Percentiles rank a stretch among this genome's conserved stretches.
phyloP scores from a whole-genome alignment of 176 grass and related monocot species.

The Eremochloa ophiuroides region DNA sequence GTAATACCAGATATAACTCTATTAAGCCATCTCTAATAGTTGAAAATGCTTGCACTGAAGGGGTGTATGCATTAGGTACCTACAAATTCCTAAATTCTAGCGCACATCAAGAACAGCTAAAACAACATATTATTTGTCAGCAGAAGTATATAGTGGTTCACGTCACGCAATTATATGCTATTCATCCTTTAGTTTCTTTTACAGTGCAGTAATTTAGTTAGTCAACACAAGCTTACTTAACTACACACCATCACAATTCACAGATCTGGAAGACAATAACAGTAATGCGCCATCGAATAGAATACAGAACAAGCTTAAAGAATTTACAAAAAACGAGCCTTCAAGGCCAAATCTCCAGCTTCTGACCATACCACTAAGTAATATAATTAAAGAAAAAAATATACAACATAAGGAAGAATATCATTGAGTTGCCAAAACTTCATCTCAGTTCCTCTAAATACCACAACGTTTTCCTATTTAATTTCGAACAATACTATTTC shows the following conservation, averaged over 20 bases:
- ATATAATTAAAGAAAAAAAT: neutral
- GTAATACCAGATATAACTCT: neutral
- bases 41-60: neutral
- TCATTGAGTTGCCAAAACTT: neutral
- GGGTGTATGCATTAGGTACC: neutral
- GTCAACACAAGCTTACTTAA: neutral
- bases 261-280: neutral
- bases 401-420: neutral
- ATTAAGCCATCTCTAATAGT: slow-evolving; percentile 1
- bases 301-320: neutral
- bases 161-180: neutral
- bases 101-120: neutral
- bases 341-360: neutral
- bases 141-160: neutral
- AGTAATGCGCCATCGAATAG: neutral
- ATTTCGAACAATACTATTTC: neutral
- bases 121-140: neutral
- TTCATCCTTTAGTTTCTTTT: neutral
- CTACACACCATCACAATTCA: neutral
- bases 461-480: neutral
- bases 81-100: neutral
- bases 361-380: neutral
- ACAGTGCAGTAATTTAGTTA: neutral
- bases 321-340: neutral
- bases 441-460: neutral